phyloP scores from a whole-genome alignment of 495 filamentous ascomycete species.

The Cercophora scortea region DNA sequence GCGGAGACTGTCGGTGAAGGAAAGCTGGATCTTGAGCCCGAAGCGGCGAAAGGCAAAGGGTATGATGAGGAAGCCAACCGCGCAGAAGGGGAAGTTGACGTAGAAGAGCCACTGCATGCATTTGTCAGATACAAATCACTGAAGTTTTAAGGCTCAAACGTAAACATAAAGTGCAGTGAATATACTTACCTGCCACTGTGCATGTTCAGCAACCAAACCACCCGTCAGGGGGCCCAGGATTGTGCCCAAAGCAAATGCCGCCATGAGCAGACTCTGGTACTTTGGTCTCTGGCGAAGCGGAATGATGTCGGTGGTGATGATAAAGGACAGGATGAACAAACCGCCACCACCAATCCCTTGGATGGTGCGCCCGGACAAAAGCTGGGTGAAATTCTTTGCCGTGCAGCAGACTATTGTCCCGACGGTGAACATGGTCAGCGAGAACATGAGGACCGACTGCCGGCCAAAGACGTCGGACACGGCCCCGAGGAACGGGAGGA shows the following conservation, averaged over 20 bases:
- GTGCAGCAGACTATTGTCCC: constrained; percentile 51
- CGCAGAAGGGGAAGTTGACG: constrained; percentile 37
- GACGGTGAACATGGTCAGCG: constrained; percentile 44
- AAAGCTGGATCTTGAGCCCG: background rate
- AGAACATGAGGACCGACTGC: constrained; percentile 35
- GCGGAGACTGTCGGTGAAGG: constrained; percentile 31
- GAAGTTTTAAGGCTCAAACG: no score
- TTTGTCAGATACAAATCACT: no score
- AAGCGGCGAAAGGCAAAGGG: constrained; percentile 21
- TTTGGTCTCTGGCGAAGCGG: constrained; percentile 42
- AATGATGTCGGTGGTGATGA: constrained; percentile 57
- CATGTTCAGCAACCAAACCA: constrained; percentile 52
- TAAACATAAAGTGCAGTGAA: no score
- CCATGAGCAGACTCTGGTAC: constrained; percentile 25
- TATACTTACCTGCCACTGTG: constrained; percentile 35
- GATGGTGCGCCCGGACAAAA: constrained; percentile 57
- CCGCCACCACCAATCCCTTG: constrained; percentile 67
- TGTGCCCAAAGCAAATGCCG: constrained; percentile 48
- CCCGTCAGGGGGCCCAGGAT: constrained; percentile 60
- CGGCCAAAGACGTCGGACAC: constrained; percentile 46
- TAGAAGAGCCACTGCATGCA: constrained; percentile 38
- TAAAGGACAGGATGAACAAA: constrained; percentile 50
- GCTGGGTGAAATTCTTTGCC: constrained; percentile 46
- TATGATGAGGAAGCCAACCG: constrained; percentile 15
- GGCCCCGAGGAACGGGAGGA: constrained; percentile 38